Evolutionary conservation across 1,284 basidiomycete genomes (phyloP).

Genomic region (Trichosporon coremiiforme): DNA sequence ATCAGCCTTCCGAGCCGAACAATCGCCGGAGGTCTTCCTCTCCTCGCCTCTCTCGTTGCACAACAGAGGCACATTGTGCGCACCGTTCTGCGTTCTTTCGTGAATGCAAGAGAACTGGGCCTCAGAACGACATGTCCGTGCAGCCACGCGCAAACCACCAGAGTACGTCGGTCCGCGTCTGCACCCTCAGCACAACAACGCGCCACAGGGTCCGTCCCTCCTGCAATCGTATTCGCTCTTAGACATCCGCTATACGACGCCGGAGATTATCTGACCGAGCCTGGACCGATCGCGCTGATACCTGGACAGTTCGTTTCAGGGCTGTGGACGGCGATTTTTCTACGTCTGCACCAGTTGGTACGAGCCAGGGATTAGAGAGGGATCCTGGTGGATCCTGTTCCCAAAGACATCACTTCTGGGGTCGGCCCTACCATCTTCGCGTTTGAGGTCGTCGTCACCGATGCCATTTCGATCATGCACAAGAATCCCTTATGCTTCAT

Average conservation of each 20-base stretch:
- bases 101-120: background rate
- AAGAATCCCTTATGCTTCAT: background rate
- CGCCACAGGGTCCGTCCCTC: background rate
- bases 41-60: too few species aligned
- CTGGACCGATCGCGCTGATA: background rate
- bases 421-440: background rate
- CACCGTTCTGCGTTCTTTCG: too few species aligned
- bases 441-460: background rate
- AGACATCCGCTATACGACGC: too few species aligned
- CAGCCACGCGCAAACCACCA: background rate
- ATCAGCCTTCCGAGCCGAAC: background rate
- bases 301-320: background rate
- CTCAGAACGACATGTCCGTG: background rate
- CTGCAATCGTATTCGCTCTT: background rate
- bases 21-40: background rate
- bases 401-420: conserved; percentile 10
- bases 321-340: background rate
- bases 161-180: background rate
- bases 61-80: too few species aligned
- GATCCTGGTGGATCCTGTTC: conserved; percentile 1
- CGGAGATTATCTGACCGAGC: conserved; percentile 8
- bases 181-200: too few species aligned
- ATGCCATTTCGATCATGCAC: background rate
- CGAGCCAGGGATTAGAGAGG: background rate
- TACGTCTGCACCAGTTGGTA: background rate